Percentiles rank a stretch among this genome's conserved stretches.
phyloP scores from a whole-genome alignment of 2,329 filamentous ascomycete genomes.

The Endothia cerciana region DNA sequence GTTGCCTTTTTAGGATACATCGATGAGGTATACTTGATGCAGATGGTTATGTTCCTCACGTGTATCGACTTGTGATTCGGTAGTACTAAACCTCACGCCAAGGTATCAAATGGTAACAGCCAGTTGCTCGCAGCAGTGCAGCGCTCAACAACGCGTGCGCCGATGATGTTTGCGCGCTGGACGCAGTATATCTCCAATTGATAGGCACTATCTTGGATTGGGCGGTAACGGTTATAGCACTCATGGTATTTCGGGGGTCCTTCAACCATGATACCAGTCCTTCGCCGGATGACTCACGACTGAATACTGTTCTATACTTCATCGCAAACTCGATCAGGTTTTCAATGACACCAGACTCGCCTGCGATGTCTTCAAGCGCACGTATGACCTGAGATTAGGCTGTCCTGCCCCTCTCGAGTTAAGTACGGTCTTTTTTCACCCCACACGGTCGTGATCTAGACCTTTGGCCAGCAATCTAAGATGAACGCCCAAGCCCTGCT shows the following conservation, averaged over 20 bases:
- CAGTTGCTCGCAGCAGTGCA: no score
- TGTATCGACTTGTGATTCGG: background rate
- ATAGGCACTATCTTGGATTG: background rate
- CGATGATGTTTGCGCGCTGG: background rate
- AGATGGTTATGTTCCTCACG: background rate
- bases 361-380: background rate
- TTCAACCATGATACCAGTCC: background rate
- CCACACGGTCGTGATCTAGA: background rate
- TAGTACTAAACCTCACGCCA: background rate
- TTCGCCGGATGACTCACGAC: slow-evolving; percentile 7
- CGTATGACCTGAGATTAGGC: background rate
- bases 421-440: background rate
- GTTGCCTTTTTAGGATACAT: slow-evolving; percentile 3
- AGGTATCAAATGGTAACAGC: background rate
- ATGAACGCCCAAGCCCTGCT: slow-evolving; percentile 30
- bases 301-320: background rate
- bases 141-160: background rate
- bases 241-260: background rate
- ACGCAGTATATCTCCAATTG: background rate
- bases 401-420: background rate
- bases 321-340: background rate
- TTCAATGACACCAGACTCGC: background rate
- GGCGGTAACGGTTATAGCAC: background rate
- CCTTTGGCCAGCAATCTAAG: background rate
- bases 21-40: background rate